phyloP scores from a whole-genome alignment of 805 yeast genomes.

The Yarrowia yakushimensis region DNA sequence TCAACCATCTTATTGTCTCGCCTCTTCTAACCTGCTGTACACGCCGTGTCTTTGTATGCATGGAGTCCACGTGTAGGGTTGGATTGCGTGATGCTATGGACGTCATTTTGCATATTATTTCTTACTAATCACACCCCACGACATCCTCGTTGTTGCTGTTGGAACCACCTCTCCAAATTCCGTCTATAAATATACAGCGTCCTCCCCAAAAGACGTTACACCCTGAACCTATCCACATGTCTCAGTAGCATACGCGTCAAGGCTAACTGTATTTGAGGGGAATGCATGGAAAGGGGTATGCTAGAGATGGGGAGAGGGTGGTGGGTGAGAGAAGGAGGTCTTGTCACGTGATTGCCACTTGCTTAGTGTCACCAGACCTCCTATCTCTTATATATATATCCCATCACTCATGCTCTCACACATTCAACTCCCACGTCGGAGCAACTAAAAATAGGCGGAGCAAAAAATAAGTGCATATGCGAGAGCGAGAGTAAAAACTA shows the following conservation, averaged over 20 bases:
- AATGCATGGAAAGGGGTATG: slow-evolving; percentile 12
- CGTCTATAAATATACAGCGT: background rate
- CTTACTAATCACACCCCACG: background rate
- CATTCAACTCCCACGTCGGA: too few species aligned
- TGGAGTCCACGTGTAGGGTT: background rate
- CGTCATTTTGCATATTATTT: too few species aligned
- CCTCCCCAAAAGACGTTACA: background rate
- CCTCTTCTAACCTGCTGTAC: slow-evolving; percentile 9
- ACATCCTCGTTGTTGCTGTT: too few species aligned
- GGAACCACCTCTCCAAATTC: too few species aligned
- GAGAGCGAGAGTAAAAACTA: slow-evolving; percentile 1
- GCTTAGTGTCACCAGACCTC: too few species aligned
- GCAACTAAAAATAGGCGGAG: slow-evolving; percentile 12
- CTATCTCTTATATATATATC: too few species aligned
- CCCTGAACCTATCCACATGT: background rate
- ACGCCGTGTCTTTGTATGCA: slow-evolving; percentile 18
- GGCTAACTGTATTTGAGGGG: slow-evolving; percentile 11
- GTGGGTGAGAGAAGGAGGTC: too few species aligned
- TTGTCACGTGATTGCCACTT: too few species aligned
- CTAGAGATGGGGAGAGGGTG: background rate
- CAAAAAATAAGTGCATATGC: slow-evolving; percentile 14
- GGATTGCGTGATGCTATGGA: background rate
- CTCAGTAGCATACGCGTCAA: slow-evolving; percentile 20
- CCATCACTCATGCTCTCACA: too few species aligned
- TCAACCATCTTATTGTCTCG: too few species aligned